These are phyloP conservation scores for Pseudoscleropodium purum DNA, from an alignment of 225 moss, liverwort and hornwort species.

Conservation along the genomic window DNA sequence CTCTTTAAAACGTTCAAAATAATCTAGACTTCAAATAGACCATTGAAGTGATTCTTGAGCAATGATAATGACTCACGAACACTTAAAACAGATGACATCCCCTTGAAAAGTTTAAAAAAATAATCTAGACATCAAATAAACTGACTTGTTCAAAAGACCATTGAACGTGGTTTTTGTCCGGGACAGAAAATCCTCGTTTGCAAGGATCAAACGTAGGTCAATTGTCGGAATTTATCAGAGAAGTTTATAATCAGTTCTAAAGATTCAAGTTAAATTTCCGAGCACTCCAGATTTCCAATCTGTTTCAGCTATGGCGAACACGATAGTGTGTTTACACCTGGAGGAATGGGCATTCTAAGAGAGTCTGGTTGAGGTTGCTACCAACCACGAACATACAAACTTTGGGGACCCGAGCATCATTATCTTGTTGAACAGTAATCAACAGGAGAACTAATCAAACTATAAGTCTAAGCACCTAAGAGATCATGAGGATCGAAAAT, in stretches of 20 bases:
- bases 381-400: background rate
- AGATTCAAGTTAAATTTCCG: background rate
- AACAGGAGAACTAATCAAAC: background rate
- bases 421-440: background rate
- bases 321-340: background rate
- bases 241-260: background rate
- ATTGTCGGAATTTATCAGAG: background rate
- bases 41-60: background rate
- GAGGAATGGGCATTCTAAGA: background rate
- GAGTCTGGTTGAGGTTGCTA: background rate
- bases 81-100: background rate
- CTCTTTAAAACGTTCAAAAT: no score
- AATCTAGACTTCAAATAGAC: background rate
- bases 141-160: background rate
- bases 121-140: background rate
- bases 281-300: background rate
- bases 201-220: background rate
- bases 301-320: background rate
- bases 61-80: background rate
- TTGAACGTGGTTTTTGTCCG: background rate
- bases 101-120: background rate
- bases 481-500: background rate
- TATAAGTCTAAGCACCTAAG: background rate
- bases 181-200: background rate
- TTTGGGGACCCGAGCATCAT: background rate